phyloP scores from a whole-genome alignment of 2,329 filamentous ascomycete species.

The Rhynchosporium graminicola region DNA sequence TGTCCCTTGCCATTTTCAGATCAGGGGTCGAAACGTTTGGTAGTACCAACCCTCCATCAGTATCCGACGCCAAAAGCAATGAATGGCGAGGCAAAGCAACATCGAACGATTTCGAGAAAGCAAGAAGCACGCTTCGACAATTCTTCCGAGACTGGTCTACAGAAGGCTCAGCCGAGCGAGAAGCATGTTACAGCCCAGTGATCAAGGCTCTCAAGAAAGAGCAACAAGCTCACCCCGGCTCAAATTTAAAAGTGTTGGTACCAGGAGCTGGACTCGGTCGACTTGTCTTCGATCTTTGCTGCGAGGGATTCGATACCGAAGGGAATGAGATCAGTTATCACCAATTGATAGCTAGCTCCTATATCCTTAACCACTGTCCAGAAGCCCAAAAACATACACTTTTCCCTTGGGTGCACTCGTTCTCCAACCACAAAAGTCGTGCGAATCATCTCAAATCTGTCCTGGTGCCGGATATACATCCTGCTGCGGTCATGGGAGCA shows the following conservation, averaged over 20 bases:
- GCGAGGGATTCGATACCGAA: slow-evolving; percentile 71
- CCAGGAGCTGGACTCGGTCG: slow-evolving; percentile 89
- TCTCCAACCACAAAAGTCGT: slow-evolving; percentile 80
- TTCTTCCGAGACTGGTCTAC: slow-evolving; percentile 94
- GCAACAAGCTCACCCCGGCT: slow-evolving; percentile 34
- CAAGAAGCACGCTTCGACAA: slow-evolving; percentile 86
- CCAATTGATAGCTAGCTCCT: slow-evolving; percentile 82
- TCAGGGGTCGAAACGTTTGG: slow-evolving; percentile 69
- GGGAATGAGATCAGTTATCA: slow-evolving; percentile 98
- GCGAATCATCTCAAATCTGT: slow-evolving; percentile 74
- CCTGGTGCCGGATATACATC: slow-evolving; percentile 78
- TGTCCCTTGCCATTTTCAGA: slow-evolving; percentile 77
- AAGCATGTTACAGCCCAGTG: slow-evolving; percentile 76
- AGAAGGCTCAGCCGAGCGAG: slow-evolving; percentile 72
- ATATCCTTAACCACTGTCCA: slow-evolving; percentile 70
- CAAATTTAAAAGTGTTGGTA: slow-evolving; percentile 63
- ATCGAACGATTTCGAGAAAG: slow-evolving; percentile 80
- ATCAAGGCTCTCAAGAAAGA: slow-evolving; percentile 62
- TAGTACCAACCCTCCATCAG: slow-evolving; percentile 32
- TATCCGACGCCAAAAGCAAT: slow-evolving; percentile 15
- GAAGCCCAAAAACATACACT: slow-evolving; percentile 66
- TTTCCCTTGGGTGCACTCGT: slow-evolving; percentile 83
- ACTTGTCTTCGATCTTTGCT: slow-evolving; percentile 83
- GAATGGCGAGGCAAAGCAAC: slow-evolving; percentile 74
- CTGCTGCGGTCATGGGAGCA: slow-evolving; percentile 54